These are phyloP conservation scores for Casuarina cunninghamiana DNA, from an alignment of 306 rosid genomes.

Conservation along the genomic window DNA sequence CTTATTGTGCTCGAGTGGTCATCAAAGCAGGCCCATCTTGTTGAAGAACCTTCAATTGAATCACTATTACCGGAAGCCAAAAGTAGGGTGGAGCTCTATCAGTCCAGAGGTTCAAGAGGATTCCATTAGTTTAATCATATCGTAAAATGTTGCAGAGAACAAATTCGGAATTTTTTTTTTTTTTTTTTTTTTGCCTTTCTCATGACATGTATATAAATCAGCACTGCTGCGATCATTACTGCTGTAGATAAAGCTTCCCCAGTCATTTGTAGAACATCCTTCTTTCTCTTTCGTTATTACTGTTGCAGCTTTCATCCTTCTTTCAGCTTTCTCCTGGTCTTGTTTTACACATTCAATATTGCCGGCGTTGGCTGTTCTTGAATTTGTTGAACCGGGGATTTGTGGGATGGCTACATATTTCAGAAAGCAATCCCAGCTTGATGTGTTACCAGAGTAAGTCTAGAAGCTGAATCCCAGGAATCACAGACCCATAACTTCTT, in stretches of 20 bases:
- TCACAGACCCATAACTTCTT: no score
- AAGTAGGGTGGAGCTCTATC: constrained; percentile 77
- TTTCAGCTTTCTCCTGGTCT: background rate
- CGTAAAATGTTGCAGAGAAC: constrained; percentile 4
- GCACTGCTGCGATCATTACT: background rate
- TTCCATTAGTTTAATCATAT: constrained; percentile 40
- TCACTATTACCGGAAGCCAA: constrained; percentile 62
- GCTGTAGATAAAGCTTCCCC: background rate
- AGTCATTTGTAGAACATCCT: background rate
- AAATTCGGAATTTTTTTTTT: background rate
- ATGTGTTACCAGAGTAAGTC: background rate
- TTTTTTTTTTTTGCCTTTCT: background rate
- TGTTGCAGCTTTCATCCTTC: background rate
- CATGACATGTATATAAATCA: constrained; percentile 10
- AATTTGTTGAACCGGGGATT: background rate
- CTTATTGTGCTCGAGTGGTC: constrained; percentile 78
- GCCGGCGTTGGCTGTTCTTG: background rate
- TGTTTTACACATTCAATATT: background rate
- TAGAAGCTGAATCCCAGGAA: no score
- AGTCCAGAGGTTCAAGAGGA: constrained; percentile 77
- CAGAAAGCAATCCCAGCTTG: background rate
- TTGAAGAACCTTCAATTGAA: constrained; percentile 37
- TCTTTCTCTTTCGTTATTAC: background rate
- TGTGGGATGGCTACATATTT: background rate
- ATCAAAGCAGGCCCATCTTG: constrained; percentile 52